Evolutionary conservation across 2,329 filamentous ascomycete genomes (phyloP).

Genomic region (Botrytis galanthina): DNA sequence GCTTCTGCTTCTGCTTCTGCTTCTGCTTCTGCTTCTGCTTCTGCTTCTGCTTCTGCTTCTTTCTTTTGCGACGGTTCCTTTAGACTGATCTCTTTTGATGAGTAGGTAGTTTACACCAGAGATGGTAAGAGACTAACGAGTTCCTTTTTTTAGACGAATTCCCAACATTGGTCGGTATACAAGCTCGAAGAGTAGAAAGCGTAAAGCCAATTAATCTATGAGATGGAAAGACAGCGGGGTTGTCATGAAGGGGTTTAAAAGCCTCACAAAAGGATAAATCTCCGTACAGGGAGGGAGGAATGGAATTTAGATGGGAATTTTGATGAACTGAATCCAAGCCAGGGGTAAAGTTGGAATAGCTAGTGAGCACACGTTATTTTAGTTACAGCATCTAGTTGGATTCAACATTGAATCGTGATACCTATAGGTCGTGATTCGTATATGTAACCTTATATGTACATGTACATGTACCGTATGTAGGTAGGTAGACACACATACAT

Average conservation of each 20-base stretch:
- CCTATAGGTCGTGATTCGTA: not conserved
- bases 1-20: not conserved
- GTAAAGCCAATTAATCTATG: not conserved
- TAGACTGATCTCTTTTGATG: not conserved
- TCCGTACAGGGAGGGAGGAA: conserved; percentile 4
- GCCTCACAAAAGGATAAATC: not conserved
- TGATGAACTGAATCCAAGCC: not conserved
- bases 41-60: not conserved
- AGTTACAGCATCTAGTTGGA: not conserved
- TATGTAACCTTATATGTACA: not conserved
- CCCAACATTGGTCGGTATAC: not conserved
- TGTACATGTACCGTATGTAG: not conserved
- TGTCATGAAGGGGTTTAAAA: not conserved
- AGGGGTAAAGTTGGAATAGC: conserved; percentile 10
- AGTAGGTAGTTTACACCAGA: not conserved
- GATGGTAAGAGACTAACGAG: not conserved
- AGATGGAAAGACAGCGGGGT: not conserved
- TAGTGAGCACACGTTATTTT: not conserved
- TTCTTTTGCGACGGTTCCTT: not conserved
- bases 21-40: not conserved
- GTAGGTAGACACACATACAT: not conserved
- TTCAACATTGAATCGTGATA: not conserved
- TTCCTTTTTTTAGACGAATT: not conserved
- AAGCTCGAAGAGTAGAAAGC: not conserved
- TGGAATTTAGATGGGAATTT: not conserved